Evolutionary conservation across 768 basidiomycete species (phyloP).

Genomic region (Russula ochroleuca): DNA sequence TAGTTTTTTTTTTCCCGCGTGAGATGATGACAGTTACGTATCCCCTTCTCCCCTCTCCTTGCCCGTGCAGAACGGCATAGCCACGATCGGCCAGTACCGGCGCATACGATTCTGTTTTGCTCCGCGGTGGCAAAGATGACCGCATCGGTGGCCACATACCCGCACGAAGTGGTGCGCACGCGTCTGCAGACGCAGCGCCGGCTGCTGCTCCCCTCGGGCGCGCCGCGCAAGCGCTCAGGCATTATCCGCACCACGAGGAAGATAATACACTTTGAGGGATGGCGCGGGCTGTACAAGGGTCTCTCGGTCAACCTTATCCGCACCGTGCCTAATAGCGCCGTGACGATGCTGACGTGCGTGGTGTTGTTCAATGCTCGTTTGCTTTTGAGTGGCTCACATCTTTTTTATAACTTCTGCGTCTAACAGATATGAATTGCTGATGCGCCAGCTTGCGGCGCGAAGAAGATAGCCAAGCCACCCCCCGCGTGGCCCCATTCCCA

Average conservation of each 20-base stretch:
- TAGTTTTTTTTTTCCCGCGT: too few species aligned
- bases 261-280: conserved; percentile 79
- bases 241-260: conserved; percentile 66
- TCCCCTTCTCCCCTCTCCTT: neutral
- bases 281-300: conserved; percentile 88
- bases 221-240: conserved; percentile 60
- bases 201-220: conserved; percentile 47
- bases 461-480: conserved; percentile 4
- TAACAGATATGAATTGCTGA: conserved; percentile 42
- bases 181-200: conserved; percentile 80
- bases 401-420: neutral
- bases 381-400: too few species aligned
- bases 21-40: neutral
- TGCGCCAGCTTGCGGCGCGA: conserved; percentile 33
- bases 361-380: neutral
- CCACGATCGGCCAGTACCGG: conserved; percentile 42
- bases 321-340: conserved; percentile 94
- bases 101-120: conserved; percentile 72
- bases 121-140: conserved; percentile 95
- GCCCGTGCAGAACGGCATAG: conserved; percentile 26
- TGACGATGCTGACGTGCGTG: conserved; percentile 89
- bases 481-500: too few species aligned
- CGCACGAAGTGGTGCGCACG: conserved; percentile 99
- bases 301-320: conserved; percentile 89
- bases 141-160: conserved; percentile 92